These are phyloP conservation scores for Tetraselmis chui DNA, from an alignment of 139 green algal species.

Conservation along the genomic window DNA sequence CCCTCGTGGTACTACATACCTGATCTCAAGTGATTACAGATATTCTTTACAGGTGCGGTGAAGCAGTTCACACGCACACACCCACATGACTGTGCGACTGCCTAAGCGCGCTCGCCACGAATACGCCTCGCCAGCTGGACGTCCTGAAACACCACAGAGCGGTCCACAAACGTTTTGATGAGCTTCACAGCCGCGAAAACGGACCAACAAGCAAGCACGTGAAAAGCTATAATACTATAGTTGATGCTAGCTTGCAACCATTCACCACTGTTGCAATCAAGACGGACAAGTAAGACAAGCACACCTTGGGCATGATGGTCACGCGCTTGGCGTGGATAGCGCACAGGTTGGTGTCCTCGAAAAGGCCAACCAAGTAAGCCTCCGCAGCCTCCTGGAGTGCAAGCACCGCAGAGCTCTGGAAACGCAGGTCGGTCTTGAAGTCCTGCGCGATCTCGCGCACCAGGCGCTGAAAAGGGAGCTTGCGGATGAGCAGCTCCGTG, in stretches of 20 bases:
- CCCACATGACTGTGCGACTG: too few relatives aligned
- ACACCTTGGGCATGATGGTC: constrained; percentile 57
- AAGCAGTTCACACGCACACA: too few relatives aligned
- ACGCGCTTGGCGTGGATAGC: constrained; percentile 47
- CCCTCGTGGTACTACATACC: too few relatives aligned
- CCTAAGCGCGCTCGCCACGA: too few relatives aligned
- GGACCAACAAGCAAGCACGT: neutral
- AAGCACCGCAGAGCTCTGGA: constrained; percentile 89
- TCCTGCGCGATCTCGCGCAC: constrained; percentile 94
- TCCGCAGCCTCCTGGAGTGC: constrained; percentile 94
- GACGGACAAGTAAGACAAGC: neutral
- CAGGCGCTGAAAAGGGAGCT: constrained; percentile 94
- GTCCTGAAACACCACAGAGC: too few relatives aligned
- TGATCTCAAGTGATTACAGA: too few relatives aligned
- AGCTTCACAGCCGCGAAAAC: neutral
- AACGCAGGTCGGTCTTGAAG: constrained; percentile 99
- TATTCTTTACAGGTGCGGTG: too few relatives aligned
- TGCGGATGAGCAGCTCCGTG: constrained; percentile 91
- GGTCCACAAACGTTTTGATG: too few relatives aligned
- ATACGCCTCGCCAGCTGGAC: too few relatives aligned
- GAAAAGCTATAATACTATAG: neutral
- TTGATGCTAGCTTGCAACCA: too few relatives aligned
- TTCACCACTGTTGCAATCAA: too few relatives aligned
- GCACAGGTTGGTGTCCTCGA: constrained; percentile 40
- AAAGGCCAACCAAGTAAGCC: constrained; percentile 71